Base-by-base conservation (phyloP, 1,284 basidiomycete species). In the Omphalotus olearius region DNA sequence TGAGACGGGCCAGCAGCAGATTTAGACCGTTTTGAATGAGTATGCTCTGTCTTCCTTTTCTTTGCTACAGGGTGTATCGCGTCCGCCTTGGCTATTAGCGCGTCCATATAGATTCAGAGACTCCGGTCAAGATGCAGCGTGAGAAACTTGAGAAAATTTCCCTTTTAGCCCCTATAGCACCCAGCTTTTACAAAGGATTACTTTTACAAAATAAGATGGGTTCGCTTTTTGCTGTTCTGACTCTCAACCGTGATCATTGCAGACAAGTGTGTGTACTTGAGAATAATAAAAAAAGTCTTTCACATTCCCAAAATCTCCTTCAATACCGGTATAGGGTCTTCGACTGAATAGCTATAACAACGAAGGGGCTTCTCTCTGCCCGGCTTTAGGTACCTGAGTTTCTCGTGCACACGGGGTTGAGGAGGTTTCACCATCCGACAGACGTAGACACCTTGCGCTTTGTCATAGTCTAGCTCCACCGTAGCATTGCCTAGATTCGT, bases 61-160 rank as follows among this genome's bases (percentile, higher is more conserved):
- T 77, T 74, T 45, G 67, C 60, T 42, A 76, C 53, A 18, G 80
- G 76, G 36, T 69, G 68, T 28, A 85, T 70, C 2, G 84, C 78
- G 50, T 88, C 74, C 25, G 85, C 86, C 57, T 83, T 80, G 11
- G 86, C 80, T 52, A 91, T 74, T 13, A 92, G 76, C 9, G 81
- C 70, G 63, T 91, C 85, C 85, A 89, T 88, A 10, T n/a, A 5
- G 23, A 23, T 23, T 23, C 23, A 23, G 23, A 23, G 23, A 23
- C 23, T 23, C 28, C 20, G 46, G 33, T 16, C 43, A 36, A 25
- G 33, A 36, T 30, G 9, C 40, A 49, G 39, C 40, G 48, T 50
- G 48, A 20, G 39, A 38, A 25, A 18, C 20, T 17, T 17, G 17
- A 13, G 41, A 50, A 44, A 30, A 33, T 50, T 50, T 50, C 18